These are phyloP conservation scores for Rhododendron ferrugineum DNA, from an alignment of 148 eudicot species.

Conservation along the genomic window DNA sequence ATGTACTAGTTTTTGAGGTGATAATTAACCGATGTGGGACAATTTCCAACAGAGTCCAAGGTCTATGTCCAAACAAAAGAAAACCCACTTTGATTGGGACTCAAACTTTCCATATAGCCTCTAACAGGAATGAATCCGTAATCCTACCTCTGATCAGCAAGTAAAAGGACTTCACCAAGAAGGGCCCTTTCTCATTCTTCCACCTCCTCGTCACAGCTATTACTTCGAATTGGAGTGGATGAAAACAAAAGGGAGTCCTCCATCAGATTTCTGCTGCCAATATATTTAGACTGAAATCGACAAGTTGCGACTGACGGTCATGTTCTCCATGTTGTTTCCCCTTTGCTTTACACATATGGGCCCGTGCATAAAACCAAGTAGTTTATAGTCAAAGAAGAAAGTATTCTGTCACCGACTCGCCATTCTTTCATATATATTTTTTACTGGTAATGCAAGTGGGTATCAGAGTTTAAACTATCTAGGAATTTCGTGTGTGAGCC, in stretches of 20 bases:
- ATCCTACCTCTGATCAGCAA: not conserved
- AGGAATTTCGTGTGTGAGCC: not conserved
- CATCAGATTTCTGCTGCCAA: not conserved
- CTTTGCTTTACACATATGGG: not conserved
- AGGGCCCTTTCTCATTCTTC: not conserved
- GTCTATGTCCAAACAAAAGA: not conserved
- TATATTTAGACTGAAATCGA: not conserved
- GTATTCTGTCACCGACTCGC: not conserved
- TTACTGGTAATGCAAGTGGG: not conserved
- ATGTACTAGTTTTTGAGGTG: no score
- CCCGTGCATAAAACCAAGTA: not conserved
- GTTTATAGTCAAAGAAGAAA: not conserved
- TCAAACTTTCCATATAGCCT: not conserved
- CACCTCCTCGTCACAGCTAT: not conserved
- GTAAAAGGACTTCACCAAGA: not conserved
- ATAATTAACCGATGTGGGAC: no score
- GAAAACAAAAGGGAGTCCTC: not conserved
- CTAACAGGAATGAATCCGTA: not conserved
- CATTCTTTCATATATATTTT: not conserved
- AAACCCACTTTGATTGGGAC: not conserved
- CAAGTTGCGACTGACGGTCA: not conserved
- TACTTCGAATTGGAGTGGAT: not conserved
- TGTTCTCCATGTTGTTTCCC: not conserved
- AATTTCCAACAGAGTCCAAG: not conserved
- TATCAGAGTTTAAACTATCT: not conserved